Percentiles rank a stretch among this genome's conserved stretches.
Evolutionary conservation across 202 grass and related monocot species (phyloP).

Genomic region (Eragrostis tef): DNA sequence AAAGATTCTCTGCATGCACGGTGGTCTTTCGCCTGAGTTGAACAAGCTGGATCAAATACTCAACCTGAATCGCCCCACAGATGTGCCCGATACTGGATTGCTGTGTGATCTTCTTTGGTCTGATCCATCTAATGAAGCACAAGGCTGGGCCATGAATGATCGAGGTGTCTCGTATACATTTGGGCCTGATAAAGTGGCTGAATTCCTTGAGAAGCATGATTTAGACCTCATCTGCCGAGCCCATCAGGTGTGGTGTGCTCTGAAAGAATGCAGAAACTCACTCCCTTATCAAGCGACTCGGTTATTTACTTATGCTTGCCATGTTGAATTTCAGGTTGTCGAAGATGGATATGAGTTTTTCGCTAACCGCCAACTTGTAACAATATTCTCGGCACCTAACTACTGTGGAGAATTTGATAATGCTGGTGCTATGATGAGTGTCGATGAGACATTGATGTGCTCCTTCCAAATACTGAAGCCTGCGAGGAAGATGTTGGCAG

Average conservation of each 20-base stretch:
- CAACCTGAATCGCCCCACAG: slow-evolving; percentile 67
- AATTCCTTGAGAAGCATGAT: slow-evolving; percentile 91
- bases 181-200: slow-evolving; percentile 80
- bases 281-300: slow-evolving; percentile 10
- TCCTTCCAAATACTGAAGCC: slow-evolving; percentile 97
- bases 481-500: slow-evolving; percentile 57
- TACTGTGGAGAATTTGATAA: slow-evolving; percentile 97
- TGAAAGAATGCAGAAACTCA: slow-evolving; percentile 8
- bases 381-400: slow-evolving; percentile 90
- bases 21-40: slow-evolving; percentile 83
- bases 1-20: slow-evolving; percentile 94
- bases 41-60: slow-evolving; percentile 86
- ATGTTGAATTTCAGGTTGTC: slow-evolving; percentile 71
- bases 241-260: slow-evolving; percentile 61
- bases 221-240: slow-evolving; percentile 88
- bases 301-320: slow-evolving; percentile 26
- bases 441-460: slow-evolving; percentile 86
- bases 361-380: slow-evolving; percentile 79
- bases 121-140: slow-evolving; percentile 66
- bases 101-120: slow-evolving; percentile 93
- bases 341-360: slow-evolving; percentile 97
- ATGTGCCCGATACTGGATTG: slow-evolving; percentile 81
- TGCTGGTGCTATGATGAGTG: slow-evolving; percentile 97
- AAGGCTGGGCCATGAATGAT: slow-evolving; percentile 87
- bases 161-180: slow-evolving; percentile 86